Evolutionary conservation across 352 stramenopile species (phyloP).

Genomic region (Pythium scleroteichum): DNA sequence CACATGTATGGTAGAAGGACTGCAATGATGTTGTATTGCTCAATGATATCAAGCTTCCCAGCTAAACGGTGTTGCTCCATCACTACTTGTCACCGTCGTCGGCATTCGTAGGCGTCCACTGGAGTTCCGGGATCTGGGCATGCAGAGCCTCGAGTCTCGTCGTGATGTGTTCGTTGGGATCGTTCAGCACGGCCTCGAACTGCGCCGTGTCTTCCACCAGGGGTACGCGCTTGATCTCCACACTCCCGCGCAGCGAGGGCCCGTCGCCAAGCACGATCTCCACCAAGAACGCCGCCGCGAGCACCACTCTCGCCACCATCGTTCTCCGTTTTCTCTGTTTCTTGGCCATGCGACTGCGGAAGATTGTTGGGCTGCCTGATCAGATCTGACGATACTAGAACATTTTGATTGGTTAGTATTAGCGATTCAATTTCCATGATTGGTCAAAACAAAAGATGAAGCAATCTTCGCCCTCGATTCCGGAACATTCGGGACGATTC

Average conservation of each 20-base stretch:
- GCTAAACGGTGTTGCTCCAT: neutral
- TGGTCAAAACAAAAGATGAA: conserved; percentile 1
- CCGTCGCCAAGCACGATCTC: neutral
- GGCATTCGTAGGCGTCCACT: conserved; percentile 7
- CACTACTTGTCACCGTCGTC: neutral
- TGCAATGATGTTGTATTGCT: too few species aligned
- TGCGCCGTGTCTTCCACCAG: neutral
- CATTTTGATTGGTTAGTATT: neutral
- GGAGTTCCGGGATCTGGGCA: conserved; percentile 6
- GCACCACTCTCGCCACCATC: conserved; percentile 3
- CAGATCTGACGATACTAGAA: neutral
- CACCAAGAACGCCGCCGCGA: neutral
- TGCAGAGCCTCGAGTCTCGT: conserved; percentile 6
- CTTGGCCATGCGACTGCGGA: too few species aligned
- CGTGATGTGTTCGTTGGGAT: conserved; percentile 4
- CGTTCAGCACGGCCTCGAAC: conserved; percentile 1
- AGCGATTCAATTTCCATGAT: neutral
- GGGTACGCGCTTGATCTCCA: conserved; percentile 12
- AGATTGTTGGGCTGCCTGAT: too few species aligned
- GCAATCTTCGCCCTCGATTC: neutral
- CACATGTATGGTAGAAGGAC: too few species aligned
- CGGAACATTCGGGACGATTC: conserved; percentile 18
- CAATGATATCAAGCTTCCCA: too few species aligned
- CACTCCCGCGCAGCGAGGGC: conserved; percentile 1
- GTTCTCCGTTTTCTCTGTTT: neutral